phyloP scores from a whole-genome alignment of 2,329 filamentous ascomycete species.

The Emergomyces africanus region DNA sequence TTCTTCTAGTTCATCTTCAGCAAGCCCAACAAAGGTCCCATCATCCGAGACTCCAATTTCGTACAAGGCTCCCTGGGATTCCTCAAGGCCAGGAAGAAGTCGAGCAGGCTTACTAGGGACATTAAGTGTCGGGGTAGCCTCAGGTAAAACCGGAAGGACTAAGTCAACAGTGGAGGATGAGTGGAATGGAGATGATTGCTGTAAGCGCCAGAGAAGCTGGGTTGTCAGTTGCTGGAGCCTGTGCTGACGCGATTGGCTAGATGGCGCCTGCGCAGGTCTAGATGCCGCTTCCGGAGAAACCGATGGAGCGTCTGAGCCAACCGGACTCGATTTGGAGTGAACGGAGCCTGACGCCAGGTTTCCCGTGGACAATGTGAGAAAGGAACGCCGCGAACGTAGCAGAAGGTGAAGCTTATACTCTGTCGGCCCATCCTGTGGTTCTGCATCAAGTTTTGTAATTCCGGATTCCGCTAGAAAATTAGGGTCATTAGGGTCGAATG shows the following conservation, averaged over 20 bases:
- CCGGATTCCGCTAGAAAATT: slow-evolving; percentile 42
- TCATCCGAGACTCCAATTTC: slow-evolving; percentile 96
- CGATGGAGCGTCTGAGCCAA: slow-evolving; percentile 14
- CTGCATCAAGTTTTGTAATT: slow-evolving; percentile 67
- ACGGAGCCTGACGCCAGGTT: slow-evolving; percentile 40
- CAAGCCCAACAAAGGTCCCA: slow-evolving; percentile 76
- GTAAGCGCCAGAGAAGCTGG: slow-evolving; percentile 84
- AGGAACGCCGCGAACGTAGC: slow-evolving; percentile 62
- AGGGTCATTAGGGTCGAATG: slow-evolving; percentile 28
- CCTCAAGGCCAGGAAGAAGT: slow-evolving; percentile 65
- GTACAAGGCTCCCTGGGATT: slow-evolving; percentile 85
- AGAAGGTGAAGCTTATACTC: slow-evolving; percentile 95
- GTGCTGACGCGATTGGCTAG: slow-evolving; percentile 62
- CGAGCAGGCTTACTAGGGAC: slow-evolving; percentile 40
- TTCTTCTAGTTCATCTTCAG: slow-evolving; percentile 83
- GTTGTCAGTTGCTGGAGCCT: slow-evolving; percentile 86
- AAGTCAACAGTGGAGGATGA: slow-evolving; percentile 63
- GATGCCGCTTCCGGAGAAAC: slow-evolving; percentile 20
- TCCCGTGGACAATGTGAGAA: slow-evolving; percentile 57
- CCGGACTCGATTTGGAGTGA: slow-evolving; percentile 26
- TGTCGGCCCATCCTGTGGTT: slow-evolving; percentile 86
- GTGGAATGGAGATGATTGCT: slow-evolving; percentile 89
- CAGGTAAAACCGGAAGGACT: slow-evolving; percentile 61
- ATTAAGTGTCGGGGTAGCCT: slow-evolving; percentile 47
- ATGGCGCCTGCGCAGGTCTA: slow-evolving; percentile 34